Evolutionary conservation across 305 asterid species (phyloP).

Genomic region (Plantago coronopus): DNA sequence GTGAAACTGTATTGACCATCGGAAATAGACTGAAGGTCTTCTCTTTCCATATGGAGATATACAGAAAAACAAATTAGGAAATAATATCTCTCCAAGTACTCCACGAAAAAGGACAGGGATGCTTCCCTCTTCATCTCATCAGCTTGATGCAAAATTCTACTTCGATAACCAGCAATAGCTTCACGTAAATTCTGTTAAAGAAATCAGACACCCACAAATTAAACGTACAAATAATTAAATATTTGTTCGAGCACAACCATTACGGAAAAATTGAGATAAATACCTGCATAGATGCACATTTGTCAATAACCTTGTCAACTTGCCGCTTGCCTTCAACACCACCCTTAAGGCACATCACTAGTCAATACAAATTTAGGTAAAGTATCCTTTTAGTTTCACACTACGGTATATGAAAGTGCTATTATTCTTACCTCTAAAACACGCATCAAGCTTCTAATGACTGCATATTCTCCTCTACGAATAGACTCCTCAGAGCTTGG

Average conservation of each 20-base stretch:
- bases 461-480: constrained; percentile 91
- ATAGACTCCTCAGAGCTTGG: constrained; percentile 83
- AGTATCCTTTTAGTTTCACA: constrained; percentile 21
- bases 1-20: constrained; percentile 69
- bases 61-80: constrained; percentile 96
- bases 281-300: constrained; percentile 99
- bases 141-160: constrained; percentile 83
- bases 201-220: constrained; percentile 22
- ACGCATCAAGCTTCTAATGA: constrained; percentile 92
- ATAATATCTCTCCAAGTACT: constrained; percentile 98
- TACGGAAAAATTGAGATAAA: constrained; percentile 20
- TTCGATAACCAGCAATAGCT: constrained; percentile 89
- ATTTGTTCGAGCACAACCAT: constrained; percentile 16
- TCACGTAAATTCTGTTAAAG: constrained; percentile 83
- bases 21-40: constrained; percentile 51
- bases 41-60: constrained; percentile 86
- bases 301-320: constrained; percentile 93
- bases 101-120: constrained; percentile 94
- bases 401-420: constrained; percentile 26
- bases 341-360: constrained; percentile 60
- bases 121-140: constrained; percentile 99
- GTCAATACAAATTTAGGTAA: constrained; percentile 44
- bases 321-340: constrained; percentile 98
- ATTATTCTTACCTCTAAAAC: constrained; percentile 74
- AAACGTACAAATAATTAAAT: constrained; percentile 21